Percentiles rank a stretch among this genome's conserved stretches.
Evolutionary conservation across 345 rosid species (phyloP).

Genomic region (Eucalyptus sp.): DNA sequence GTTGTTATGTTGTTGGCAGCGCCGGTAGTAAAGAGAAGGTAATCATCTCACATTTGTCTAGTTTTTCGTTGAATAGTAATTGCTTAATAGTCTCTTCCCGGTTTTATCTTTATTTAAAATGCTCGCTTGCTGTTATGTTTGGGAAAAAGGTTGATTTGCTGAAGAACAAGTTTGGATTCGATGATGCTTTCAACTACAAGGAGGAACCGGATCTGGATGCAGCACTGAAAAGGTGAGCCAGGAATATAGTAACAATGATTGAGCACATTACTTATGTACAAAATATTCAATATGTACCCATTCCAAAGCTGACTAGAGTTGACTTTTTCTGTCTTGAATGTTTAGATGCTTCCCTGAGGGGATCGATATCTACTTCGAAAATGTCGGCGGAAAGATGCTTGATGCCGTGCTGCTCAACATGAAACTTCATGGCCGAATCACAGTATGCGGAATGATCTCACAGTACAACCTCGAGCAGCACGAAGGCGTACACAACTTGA

Average conservation of each 20-base stretch:
- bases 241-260: not conserved
- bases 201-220: slow-evolving; percentile 21
- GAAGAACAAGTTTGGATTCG: slow-evolving; percentile 34
- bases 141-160: slow-evolving; percentile 23
- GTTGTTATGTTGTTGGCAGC: not conserved
- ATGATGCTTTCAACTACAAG: slow-evolving; percentile 54
- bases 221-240: slow-evolving; percentile 29
- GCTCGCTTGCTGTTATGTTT: not conserved
- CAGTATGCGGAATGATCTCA: slow-evolving; percentile 10
- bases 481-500: slow-evolving; percentile 12
- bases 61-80: not conserved
- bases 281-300: not conserved
- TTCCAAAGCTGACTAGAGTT: not conserved
- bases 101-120: not conserved
- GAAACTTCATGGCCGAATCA: slow-evolving; percentile 5
- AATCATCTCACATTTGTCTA: not conserved
- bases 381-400: slow-evolving; percentile 2
- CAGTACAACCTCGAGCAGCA: slow-evolving; percentile 7
- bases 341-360: not conserved
- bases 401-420: slow-evolving; percentile 11
- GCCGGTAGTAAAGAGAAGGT: not conserved
- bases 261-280: not conserved
- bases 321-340: not conserved
- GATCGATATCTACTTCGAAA: not conserved
- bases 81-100: not conserved